phyloP scores from a whole-genome alignment of 306 rosid genomes.

The Lathyrus tuberosus region DNA sequence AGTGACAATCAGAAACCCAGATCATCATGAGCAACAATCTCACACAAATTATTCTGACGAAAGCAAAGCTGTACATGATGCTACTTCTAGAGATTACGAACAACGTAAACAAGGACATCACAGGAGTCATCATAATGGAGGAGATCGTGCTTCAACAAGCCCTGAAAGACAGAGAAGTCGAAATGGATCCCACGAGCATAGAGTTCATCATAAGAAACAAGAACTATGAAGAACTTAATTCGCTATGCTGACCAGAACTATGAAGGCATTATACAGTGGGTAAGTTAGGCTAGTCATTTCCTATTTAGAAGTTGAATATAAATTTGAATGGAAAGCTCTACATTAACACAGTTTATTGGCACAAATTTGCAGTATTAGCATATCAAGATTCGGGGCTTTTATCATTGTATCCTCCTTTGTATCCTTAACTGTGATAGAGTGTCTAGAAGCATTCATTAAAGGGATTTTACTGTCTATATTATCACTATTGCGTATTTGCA shows the following conservation, averaged over 20 bases:
- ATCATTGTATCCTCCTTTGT: conserved; percentile 89
- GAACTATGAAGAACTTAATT: conserved; percentile 30
- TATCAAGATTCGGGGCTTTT: conserved; percentile 64
- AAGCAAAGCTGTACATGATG: conserved; percentile 42
- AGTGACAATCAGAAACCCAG: conserved; percentile 39
- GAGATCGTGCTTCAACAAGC: conserved; percentile 55
- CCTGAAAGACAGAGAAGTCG: conserved; percentile 54
- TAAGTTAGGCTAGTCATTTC: conserved; percentile 47
- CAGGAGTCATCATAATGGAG: conserved; percentile 40
- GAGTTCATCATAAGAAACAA: conserved; percentile 42
- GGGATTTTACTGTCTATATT: conserved; percentile 11
- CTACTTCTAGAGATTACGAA: conserved; percentile 38
- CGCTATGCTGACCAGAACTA: conserved; percentile 22
- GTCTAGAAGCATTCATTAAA: conserved; percentile 21
- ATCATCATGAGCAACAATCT: conserved; percentile 44
- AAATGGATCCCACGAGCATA: conserved; percentile 44
- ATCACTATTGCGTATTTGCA: not conserved
- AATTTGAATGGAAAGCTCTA: conserved; percentile 38
- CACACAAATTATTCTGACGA: conserved; percentile 35
- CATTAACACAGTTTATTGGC: conserved; percentile 58
- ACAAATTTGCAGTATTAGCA: conserved; percentile 71
- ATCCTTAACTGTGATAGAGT: conserved; percentile 63
- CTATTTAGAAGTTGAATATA: conserved; percentile 37
- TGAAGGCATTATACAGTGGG: conserved; percentile 38
- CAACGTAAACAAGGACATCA: conserved; percentile 44